Evolutionary conservation across 73 alveolate genomes (phyloP), one percentile per base, ranked within the genome.

Genomic region (Loxodes magnus): DNA sequence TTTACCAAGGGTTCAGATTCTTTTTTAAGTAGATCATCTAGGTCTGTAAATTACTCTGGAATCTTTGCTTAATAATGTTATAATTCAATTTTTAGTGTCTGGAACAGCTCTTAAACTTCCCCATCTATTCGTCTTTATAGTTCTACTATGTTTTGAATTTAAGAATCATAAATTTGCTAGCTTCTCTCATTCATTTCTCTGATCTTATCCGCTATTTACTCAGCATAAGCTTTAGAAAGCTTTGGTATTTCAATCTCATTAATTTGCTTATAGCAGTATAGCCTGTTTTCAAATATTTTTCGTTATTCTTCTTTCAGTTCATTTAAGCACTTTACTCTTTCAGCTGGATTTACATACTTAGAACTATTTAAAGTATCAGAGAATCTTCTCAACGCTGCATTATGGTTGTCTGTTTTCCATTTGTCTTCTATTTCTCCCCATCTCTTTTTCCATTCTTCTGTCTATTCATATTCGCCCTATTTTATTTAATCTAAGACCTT

Each of bases 281-380:
- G 54, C 16, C 90, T 23, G 16, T 35, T 12, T 3, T 70, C 19
- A 41, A 37, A 64, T 19, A 62, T 79, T 19, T 53, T 36, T 29
- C 12, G 15, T 34, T 70, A 70, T 26, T 23, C 24, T 5, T 36
- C 50, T 39, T 42, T 51, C 55, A 77, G 14, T 17, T 31, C 36
- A 14, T 3, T 30, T 42, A 69, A 64, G 25, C 68, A 25, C 16
- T 22, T 20, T 5, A 33, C 39, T 20, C 90, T 51, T 7, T 68
- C 49, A 7, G 51, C 77, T 17, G 90, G 84, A 37, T 67, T 67
- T 5, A 77, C 82, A 31, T 61, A 77, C 34, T 62, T 71, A 4
- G 48, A 44, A 26, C 79, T 58, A 17, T 64, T 57, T 35, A 77
- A 60, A 3, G 61, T 19, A 33, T 60, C 60, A 9, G 38, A 25